Evolutionary conservation across 2,329 filamentous ascomycete genomes (phyloP), one percentile per base, ranked within the genome.

Genomic region (Fusarium metavorans): DNA sequence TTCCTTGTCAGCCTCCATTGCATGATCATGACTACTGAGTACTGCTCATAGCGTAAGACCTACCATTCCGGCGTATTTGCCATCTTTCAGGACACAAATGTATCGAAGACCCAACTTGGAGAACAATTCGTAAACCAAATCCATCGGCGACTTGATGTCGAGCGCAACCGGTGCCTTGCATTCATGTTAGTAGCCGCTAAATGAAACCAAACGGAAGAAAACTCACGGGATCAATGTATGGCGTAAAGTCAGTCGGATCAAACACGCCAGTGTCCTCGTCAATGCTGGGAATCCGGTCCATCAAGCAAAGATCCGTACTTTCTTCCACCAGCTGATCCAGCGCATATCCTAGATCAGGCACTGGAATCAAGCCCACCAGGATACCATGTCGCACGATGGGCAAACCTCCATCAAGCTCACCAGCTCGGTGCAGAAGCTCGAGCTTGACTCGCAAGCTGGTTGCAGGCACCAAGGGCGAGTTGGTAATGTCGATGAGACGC

Each of bases 71-170:
- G 93, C 94, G 83, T 94, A 99, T 71, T 91, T 91, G 27, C 97
- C 97, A 75, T 98, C 92, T 65, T 90, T 90, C 30, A 97, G 85
- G 6, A 98, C 95, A 81, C 97, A 98, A 59, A 99, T 93, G 82
- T 98, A 98, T 71, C 97, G 88, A 75, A 99, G 84, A 2, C 97
- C 97, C 10, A 99, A 87, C 84, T 99, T 99, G 60, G 94, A 94
- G 82, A 98, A 99, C 79, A 95, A 96, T 81, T 99, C 97, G 79
- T 98, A 98, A 5, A 98, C 97, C 43, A 99, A 85, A 81, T 98
- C 95, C 90, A 98, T 95, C 0, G 97, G 94, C 0, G 93, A 97
- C 76, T 92, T 91, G 34, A 97, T 93, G 79, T 99, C 97, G 27
- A 99, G 86, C 14, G 95, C 90, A 16, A 99, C 90, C 0, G 97